Base-by-base conservation (phyloP, 768 basidiomycete species). In the Phanerochaete carnosa region DNA sequence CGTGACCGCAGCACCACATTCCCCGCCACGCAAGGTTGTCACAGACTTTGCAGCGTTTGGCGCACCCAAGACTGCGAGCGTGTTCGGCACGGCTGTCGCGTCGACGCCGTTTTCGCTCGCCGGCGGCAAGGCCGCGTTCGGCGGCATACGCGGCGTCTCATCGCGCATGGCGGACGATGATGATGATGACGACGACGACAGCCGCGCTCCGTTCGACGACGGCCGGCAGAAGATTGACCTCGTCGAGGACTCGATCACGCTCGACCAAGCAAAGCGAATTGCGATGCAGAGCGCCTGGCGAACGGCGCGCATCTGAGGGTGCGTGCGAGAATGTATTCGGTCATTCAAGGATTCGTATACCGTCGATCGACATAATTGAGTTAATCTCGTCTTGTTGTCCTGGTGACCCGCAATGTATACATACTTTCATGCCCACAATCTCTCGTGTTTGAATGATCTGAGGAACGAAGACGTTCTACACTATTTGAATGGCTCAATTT, bases 261-360 rank as follows among this genome's bases (percentile, higher is more conserved):
- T 97, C 61, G 96, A 98, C 65, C 96, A 98, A 89, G 92, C 92
- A 4, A 83, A 86, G 64, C 86, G 92, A 49, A 94, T 94, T 64
- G 86, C 92, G 19, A 83, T 94, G 85, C 92, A 94, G 72, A 94
- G 92, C 64, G 92, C 92, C 45, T 94, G 92, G 92, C 83, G 92
- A 70, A 80, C 88, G 67, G 78, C 82, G 85, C 35, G 32, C 43
- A 16, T 45, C 45, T 25, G 23, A 29, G 13, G 33, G 45, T 9
- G 29, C 28, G 45, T 30, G 26, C 23, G 39, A 33, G 43, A 12
- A 37, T 33, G 12, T n/a, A 46, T 45, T 39, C 47, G 26, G 37
- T 55, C 47, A 50, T 49, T n/a, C 23, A 58, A 15, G 61, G 57
- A 62, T 50, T 62, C 58, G 57, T 58, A 62, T 62, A 62, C 57